Conservation (phyloP, 2,329 filamentous ascomycete genomes). For the Magnaporthiopsis incrustans region DNA sequence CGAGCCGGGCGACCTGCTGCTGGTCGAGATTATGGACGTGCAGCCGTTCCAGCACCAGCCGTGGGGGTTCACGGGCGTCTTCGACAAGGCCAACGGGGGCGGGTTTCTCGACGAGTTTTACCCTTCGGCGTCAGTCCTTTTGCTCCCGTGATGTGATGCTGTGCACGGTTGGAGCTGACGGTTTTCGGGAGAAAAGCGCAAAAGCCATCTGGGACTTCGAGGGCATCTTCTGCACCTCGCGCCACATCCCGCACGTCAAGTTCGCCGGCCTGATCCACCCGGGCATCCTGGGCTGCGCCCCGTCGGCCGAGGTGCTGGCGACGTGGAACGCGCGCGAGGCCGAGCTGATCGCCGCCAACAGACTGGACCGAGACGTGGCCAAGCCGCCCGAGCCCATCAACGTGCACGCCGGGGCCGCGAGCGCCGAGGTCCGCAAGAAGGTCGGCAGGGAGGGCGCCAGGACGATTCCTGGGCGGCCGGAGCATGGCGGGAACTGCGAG, state of each 20-base stretch:
- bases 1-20: constrained; percentile 73
- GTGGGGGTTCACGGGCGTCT: constrained; percentile 86
- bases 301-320: constrained; percentile 66
- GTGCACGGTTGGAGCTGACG: too few relatives aligned
- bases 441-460: constrained; percentile 72
- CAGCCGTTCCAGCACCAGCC: constrained; percentile 79
- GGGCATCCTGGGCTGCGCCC: constrained; percentile 83
- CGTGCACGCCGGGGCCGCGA: constrained; percentile 62
- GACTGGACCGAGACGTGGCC: constrained; percentile 64
- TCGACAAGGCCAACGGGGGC: constrained; percentile 73
- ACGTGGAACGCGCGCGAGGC: constrained; percentile 80
- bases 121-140: constrained; percentile 58
- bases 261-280: constrained; percentile 89
- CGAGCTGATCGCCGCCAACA: constrained; percentile 64
- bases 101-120: constrained; percentile 86
- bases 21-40: constrained; percentile 89
- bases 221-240: constrained; percentile 64
- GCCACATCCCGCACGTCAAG: constrained; percentile 79
- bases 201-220: constrained; percentile 55
- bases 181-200: constrained; percentile 18
- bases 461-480: constrained; percentile 76
- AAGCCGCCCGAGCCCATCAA: constrained; percentile 66
- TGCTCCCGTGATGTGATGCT: too few relatives aligned
- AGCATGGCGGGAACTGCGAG: constrained; percentile 86
- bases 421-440: constrained; percentile 50